Evolutionary conservation across 73 alveolate species (phyloP).

Genomic region (Uronychia setigera): DNA sequence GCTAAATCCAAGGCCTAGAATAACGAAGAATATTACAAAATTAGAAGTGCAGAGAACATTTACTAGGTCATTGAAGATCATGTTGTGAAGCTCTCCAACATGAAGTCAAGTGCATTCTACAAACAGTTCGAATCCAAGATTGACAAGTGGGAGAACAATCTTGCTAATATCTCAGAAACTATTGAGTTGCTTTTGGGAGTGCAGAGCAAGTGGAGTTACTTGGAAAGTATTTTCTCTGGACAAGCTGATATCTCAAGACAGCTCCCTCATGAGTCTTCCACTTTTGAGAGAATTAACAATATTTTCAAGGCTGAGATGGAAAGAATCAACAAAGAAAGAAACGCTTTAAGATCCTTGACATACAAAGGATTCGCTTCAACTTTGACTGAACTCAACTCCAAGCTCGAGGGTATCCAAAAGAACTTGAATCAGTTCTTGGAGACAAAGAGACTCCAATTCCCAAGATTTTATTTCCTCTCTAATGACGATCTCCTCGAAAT

Average conservation of each 20-base stretch:
- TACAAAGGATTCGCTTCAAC: slow-evolving; percentile 65
- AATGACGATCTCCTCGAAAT: slow-evolving; percentile 99
- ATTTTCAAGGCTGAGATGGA: slow-evolving; percentile 69
- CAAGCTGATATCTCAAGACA: slow-evolving; percentile 83
- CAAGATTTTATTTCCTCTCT: slow-evolving; percentile 99
- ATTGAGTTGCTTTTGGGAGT: slow-evolving; percentile 77
- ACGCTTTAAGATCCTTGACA: slow-evolving; percentile 60
- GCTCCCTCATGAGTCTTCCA: slow-evolving; percentile 59
- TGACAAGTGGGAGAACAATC: slow-evolving; percentile 83
- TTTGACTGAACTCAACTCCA: slow-evolving; percentile 62
- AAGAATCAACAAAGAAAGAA: slow-evolving; percentile 72
- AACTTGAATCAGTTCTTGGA: slow-evolving; percentile 95
- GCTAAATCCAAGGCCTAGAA: slow-evolving; percentile 55
- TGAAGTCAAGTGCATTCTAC: slow-evolving; percentile 84
- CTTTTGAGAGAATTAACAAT: slow-evolving; percentile 56
- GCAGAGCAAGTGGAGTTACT: slow-evolving; percentile 90
- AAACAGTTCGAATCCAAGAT: slow-evolving; percentile 83
- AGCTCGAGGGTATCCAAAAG: slow-evolving; percentile 95
- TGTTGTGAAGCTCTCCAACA: slow-evolving; percentile 84
- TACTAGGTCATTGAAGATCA: slow-evolving; percentile 93
- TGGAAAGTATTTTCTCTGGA: slow-evolving; percentile 97
- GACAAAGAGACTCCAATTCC: slow-evolving; percentile 97
- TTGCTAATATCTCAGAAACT: slow-evolving; percentile 81
- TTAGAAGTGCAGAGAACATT: slow-evolving; percentile 74
- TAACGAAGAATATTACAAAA: slow-evolving; percentile 72